Percentiles rank a stretch among this genome's conserved stretches.
These are phyloP conservation scores for Chamaecyparis obtusa DNA, from an alignment of 75 land plant species.

Conservation along the genomic window DNA sequence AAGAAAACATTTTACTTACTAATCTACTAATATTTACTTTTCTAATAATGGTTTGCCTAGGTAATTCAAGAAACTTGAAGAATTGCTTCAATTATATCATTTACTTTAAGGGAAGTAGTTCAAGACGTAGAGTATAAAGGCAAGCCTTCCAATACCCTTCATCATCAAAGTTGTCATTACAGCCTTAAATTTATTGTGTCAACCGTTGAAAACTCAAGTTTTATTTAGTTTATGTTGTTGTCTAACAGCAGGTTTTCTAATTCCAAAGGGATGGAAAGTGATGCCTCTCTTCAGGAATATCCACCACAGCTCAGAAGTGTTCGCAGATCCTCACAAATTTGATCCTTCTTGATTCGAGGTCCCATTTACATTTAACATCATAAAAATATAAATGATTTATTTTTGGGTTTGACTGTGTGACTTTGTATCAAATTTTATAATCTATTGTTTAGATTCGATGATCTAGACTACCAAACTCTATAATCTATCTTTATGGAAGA, in stretches of 20 bases:
- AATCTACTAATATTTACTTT: too few species aligned
- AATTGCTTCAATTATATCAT: conserved; percentile 58
- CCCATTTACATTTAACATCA: background rate
- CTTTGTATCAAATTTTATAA: too few species aligned
- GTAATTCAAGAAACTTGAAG: conserved; percentile 72
- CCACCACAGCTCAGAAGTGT: conserved; percentile 32
- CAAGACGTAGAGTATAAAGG: conserved; percentile 71
- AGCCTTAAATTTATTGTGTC: background rate
- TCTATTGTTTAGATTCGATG: too few species aligned
- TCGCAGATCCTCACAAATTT: conserved; percentile 26
- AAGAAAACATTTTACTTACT: too few species aligned
- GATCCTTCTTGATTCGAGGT: conserved; percentile 46
- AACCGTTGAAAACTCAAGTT: background rate
- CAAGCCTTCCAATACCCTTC: background rate
- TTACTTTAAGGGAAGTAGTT: conserved; percentile 72
- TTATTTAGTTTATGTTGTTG: background rate
- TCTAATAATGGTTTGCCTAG: conserved; percentile 11
- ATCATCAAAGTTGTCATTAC: background rate
- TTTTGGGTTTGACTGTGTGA: too few species aligned
- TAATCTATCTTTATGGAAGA: too few species aligned
- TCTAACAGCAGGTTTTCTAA: conserved; percentile 19
- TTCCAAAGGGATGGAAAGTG: conserved; percentile 48
- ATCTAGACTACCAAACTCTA: too few species aligned
- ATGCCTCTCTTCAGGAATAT: conserved; percentile 36
- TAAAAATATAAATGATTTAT: too few species aligned